Base-by-base conservation (phyloP, 176 grass and related monocot genomes). In the Tillandsia leiboldiana region DNA sequence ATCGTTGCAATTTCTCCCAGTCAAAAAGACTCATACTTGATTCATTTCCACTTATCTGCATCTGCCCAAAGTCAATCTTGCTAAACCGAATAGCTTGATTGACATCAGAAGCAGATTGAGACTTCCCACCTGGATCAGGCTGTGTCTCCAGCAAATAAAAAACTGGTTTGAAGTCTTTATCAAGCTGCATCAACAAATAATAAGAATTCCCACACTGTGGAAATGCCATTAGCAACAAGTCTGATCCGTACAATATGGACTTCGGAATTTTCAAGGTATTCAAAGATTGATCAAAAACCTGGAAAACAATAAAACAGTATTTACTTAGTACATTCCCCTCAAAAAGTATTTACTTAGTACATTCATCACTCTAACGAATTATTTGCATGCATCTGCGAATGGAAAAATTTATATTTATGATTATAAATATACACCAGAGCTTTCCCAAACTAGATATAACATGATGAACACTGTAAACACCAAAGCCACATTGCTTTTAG, bases 141-240 rank as follows among this genome's bases (percentile, higher is more conserved):
- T 84, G 79, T 57, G 84, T 76, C 74, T 97, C 93, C 48, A 97
- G 81, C 68, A 97, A 86, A 87, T 81, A 77, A 75, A 97, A 97
- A 71, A 83, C 69, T 66, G 89, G 93, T 69, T 69, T 92, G 77
- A 92, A 90, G 69, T 92, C 86, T 64, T 87, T 90, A 77, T 97
- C 86, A 79, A 96, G 81, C 76, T 97, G 93, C 88, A 97, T 85
- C 79, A 92, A 74, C 68, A 97, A 74, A 92, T 85, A 92, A 79
- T 97, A 97, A 15, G 81, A 75, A 83, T 90, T 90, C 51, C 80
- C 83, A 72, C 93, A 92, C 66, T 92, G 86, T n/a, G 93, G 89
- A 84, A 97, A 92, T 5, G 86, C 86, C 82, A 97, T 85, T 10
- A 97, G 63, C 76, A 87, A 86, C 3, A 81, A 48, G 70, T 97